Conservation (phyloP, 768 basidiomycete genomes). For the Suillus occidentalis region DNA sequence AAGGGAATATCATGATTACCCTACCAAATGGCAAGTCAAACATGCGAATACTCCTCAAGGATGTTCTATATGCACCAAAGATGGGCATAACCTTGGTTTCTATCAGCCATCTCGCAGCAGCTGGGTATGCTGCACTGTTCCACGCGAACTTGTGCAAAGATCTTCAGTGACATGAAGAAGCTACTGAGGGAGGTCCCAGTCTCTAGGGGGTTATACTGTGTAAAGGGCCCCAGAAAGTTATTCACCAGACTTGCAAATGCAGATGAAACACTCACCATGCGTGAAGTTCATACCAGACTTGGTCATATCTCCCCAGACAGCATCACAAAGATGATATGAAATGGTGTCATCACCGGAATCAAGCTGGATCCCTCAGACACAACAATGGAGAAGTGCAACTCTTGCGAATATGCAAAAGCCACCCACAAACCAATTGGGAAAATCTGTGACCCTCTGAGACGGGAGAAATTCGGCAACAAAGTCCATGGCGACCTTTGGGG, state of each 20-base stretch:
- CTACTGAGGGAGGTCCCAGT: slow-evolving; percentile 15
- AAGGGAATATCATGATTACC: slow-evolving; percentile 21
- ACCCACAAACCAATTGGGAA: slow-evolving; percentile 33
- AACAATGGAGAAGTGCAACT: slow-evolving; percentile 37
- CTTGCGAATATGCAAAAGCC: slow-evolving; percentile 45
- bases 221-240: not conserved
- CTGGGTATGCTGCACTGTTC: too few relatives aligned
- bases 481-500: too few relatives aligned
- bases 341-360: slow-evolving; percentile 32
- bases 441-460: slow-evolving; percentile 3
- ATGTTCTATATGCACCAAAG: slow-evolving; percentile 22
- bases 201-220: not conserved
- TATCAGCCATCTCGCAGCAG: not conserved
- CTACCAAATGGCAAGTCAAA: slow-evolving; percentile 21
- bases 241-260: not conserved
- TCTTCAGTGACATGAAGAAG: slow-evolving; percentile 4
- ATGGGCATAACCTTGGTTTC: slow-evolving; percentile 25
- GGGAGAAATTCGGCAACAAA: too few relatives aligned
- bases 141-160: too few relatives aligned
- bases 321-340: slow-evolving; percentile 26
- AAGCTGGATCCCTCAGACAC: slow-evolving; percentile 18
- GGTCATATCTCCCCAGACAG: slow-evolving; percentile 33
- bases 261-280: slow-evolving; percentile 19
- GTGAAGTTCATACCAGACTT: slow-evolving; percentile 33
- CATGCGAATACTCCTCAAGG: slow-evolving; percentile 8